phyloP scores from a whole-genome alignment of 345 rosid species.

The Crucihimalaya himalaica region DNA sequence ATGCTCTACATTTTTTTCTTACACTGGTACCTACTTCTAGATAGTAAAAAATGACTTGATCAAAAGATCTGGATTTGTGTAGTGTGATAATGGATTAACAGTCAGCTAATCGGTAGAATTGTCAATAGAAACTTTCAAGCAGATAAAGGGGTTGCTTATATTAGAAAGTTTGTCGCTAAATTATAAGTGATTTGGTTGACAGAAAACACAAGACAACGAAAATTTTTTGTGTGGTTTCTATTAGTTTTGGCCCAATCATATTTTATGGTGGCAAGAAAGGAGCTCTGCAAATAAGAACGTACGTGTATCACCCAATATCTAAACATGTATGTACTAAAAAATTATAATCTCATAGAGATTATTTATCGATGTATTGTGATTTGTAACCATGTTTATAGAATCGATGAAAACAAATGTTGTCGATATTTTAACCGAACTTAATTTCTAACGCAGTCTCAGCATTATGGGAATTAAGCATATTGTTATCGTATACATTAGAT shows the following conservation, averaged over 20 bases:
- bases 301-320: background rate
- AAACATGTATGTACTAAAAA: background rate
- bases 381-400: background rate
- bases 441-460: background rate
- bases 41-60: background rate
- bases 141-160: background rate
- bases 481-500: background rate
- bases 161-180: conserved; percentile 14
- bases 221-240: conserved; percentile 3
- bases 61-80: background rate
- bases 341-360: background rate
- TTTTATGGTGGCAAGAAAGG: background rate
- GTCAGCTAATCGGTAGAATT: background rate
- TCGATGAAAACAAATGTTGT: background rate
- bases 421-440: background rate
- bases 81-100: background rate
- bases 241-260: background rate
- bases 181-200: background rate
- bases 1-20: too few species aligned
- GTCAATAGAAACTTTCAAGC: background rate
- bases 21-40: background rate
- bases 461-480: background rate
- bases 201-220: background rate
- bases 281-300: conserved; percentile 11
- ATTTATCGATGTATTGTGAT: background rate